These are phyloP conservation scores for Mycena alexandri DNA, from an alignment of 768 basidiomycete genomes.

Conservation along the genomic window DNA sequence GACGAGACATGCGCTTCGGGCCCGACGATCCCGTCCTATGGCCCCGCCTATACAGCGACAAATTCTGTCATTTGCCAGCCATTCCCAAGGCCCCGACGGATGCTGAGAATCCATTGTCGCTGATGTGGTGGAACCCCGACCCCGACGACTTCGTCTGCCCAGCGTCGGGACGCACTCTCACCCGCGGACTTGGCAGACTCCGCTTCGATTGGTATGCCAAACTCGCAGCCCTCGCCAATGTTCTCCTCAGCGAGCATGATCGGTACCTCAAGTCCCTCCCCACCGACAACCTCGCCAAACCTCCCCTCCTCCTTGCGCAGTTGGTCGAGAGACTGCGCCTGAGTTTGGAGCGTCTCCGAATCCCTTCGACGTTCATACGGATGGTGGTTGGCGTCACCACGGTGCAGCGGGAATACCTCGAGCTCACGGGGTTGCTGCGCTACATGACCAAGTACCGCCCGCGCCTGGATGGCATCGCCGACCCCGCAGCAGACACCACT, in stretches of 20 bases:
- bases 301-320: constrained; percentile 6
- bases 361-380: constrained; percentile 1
- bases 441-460: constrained; percentile 21
- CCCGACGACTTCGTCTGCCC: constrained; percentile 20
- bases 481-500: neutral
- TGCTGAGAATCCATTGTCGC: neutral
- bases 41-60: neutral
- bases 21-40: constrained; percentile 17
- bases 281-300: neutral
- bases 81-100: constrained; percentile 7
- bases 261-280: constrained; percentile 18
- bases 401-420: constrained; percentile 25
- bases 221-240: neutral
- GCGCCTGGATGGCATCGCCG: constrained; percentile 14
- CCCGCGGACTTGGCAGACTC: constrained; percentile 18
- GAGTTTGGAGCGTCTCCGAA: constrained; percentile 13
- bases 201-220: neutral
- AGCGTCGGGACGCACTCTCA: constrained; percentile 7
- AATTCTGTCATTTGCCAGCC: constrained; percentile 11
- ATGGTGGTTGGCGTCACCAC: constrained; percentile 10
- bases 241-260: constrained; percentile 11
- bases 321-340: constrained; percentile 4
- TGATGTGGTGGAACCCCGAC: constrained; percentile 19
- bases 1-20: constrained; percentile 15
- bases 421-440: constrained; percentile 17